These are phyloP conservation scores for Boletus bicolor DNA, from an alignment of 768 basidiomycete species.

Conservation along the genomic window DNA sequence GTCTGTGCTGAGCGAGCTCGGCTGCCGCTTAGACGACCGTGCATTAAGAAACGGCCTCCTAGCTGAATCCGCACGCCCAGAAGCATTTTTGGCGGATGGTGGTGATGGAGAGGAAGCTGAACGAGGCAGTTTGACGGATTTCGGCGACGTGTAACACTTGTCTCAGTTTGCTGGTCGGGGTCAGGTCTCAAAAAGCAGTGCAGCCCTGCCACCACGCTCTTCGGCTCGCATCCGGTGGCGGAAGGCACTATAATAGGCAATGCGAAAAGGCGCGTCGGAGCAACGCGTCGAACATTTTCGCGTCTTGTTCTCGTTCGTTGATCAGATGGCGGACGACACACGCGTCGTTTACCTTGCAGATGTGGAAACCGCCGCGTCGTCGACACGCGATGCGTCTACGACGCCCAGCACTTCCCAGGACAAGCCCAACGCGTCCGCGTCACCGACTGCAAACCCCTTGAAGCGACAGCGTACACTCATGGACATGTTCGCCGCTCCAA, in stretches of 20 bases:
- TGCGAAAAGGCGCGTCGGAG: neutral
- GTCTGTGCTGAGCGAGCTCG: conserved; percentile 22
- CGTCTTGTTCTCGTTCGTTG: conserved; percentile 12
- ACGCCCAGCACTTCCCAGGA: conserved; percentile 27
- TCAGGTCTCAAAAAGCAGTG: conserved; percentile 9
- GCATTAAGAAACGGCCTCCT: conserved; percentile 37
- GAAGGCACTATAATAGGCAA: conserved; percentile 12
- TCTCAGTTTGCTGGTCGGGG: neutral
- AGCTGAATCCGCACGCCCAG: conserved; percentile 47
- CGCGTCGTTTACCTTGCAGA: conserved; percentile 46
- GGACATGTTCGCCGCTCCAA: conserved; percentile 55
- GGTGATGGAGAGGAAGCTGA: conserved; percentile 78
- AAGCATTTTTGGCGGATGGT: conserved; percentile 51
- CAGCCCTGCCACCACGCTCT: neutral
- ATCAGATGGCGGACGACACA: conserved; percentile 24
- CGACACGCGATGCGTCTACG: conserved; percentile 8
- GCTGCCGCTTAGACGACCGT: conserved; percentile 27
- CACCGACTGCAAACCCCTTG: conserved; percentile 19
- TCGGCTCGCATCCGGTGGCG: neutral
- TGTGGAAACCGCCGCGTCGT: conserved; percentile 29
- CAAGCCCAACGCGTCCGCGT: conserved; percentile 13
- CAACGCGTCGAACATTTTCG: conserved; percentile 8
- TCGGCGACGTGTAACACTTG: neutral
- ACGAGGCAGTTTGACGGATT: conserved; percentile 64
- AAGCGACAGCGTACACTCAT: conserved; percentile 63